Conservation (phyloP, 2,329 filamentous ascomycete species). For the Fusarium brachygibbosum region DNA sequence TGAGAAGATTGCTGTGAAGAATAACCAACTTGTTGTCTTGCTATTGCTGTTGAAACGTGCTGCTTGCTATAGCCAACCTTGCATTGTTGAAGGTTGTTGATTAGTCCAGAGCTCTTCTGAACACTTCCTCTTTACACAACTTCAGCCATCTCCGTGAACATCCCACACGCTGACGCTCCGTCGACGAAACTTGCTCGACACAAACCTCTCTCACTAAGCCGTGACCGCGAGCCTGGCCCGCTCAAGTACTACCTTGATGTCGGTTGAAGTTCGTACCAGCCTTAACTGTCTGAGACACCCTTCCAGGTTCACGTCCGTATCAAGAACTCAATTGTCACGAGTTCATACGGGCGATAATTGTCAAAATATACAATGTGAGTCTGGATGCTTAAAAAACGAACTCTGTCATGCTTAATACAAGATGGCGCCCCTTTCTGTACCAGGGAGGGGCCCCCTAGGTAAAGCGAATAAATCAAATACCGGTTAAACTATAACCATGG, state of each 20-base stretch:
- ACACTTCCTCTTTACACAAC: constrained; percentile 14
- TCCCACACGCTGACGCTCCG: constrained; percentile 12
- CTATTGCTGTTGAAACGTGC: constrained; percentile 42
- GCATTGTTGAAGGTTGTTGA: constrained; percentile 23
- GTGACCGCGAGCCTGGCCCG: constrained; percentile 48
- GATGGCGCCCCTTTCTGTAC: constrained; percentile 36
- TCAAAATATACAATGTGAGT: constrained; percentile 65
- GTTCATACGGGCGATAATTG: constrained; percentile 70
- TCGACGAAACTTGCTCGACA: constrained; percentile 26
- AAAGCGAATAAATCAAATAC: constrained; percentile 40
- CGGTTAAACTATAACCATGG: constrained; percentile 58
- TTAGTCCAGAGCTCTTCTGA: constrained; percentile 13
- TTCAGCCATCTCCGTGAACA: constrained; percentile 18
- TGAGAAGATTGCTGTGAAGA: constrained; percentile 45
- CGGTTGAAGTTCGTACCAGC: constrained; percentile 69
- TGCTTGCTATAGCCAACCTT: constrained; percentile 37
- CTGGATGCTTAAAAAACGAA: constrained; percentile 23
- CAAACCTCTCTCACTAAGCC: constrained; percentile 27
- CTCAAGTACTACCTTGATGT: constrained; percentile 67
- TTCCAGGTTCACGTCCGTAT: constrained; percentile 69
- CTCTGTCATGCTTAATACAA: constrained; percentile 44
- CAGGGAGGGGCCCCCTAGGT: constrained; percentile 40
- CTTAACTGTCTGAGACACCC: constrained; percentile 69
- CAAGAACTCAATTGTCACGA: constrained; percentile 67
- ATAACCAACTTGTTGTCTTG: constrained; percentile 46